Evolutionary conservation across 192 early-diverging fungal species (phyloP).

Genomic region (Coemansia sp.): DNA sequence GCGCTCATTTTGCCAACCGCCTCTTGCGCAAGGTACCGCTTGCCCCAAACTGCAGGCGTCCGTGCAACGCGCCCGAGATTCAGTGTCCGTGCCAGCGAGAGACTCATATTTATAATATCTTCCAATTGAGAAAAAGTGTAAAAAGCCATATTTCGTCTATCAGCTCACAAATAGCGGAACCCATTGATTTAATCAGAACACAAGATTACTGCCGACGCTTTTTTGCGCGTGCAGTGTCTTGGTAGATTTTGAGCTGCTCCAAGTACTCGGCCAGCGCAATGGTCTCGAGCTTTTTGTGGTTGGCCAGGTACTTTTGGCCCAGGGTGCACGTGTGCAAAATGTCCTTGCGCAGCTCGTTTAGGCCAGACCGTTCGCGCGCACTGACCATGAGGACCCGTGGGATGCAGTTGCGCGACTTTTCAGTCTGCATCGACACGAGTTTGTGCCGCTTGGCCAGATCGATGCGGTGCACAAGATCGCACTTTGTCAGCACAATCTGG

Average conservation of each 20-base stretch:
- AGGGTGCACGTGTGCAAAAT: slow-evolving; percentile 58
- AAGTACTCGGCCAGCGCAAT: slow-evolving; percentile 42
- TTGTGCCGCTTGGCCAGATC: slow-evolving; percentile 64
- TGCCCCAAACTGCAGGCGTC: too few species aligned
- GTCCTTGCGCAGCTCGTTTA: slow-evolving; percentile 71
- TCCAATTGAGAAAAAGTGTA: background rate
- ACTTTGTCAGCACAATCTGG: slow-evolving; percentile 64
- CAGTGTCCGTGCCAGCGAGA: background rate
- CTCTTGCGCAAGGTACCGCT: background rate
- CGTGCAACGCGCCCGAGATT: slow-evolving; percentile 2
- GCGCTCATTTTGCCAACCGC: slow-evolving; percentile 12
- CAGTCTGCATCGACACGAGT: slow-evolving; percentile 53
- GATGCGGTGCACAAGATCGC: slow-evolving; percentile 64
- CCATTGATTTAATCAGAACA: too few species aligned
- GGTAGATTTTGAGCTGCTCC: slow-evolving; percentile 45
- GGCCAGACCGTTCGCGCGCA: slow-evolving; percentile 57
- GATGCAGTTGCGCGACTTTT: slow-evolving; percentile 38
- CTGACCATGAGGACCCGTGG: slow-evolving; percentile 64
- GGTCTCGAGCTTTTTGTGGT: slow-evolving; percentile 41
- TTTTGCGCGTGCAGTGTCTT: slow-evolving; percentile 36
- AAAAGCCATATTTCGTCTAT: slow-evolving; percentile 5
- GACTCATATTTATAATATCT: slow-evolving; percentile 6
- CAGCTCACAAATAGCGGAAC: background rate
- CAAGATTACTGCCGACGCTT: slow-evolving; percentile 7
- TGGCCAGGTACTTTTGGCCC: slow-evolving; percentile 52